A percentile compares a stretch with the other conserved stretches of the same genome.
These are phyloP conservation scores for Decorospora gaudefroyi DNA, from an alignment of 2,329 filamentous ascomycete genomes.

Conservation along the genomic window DNA sequence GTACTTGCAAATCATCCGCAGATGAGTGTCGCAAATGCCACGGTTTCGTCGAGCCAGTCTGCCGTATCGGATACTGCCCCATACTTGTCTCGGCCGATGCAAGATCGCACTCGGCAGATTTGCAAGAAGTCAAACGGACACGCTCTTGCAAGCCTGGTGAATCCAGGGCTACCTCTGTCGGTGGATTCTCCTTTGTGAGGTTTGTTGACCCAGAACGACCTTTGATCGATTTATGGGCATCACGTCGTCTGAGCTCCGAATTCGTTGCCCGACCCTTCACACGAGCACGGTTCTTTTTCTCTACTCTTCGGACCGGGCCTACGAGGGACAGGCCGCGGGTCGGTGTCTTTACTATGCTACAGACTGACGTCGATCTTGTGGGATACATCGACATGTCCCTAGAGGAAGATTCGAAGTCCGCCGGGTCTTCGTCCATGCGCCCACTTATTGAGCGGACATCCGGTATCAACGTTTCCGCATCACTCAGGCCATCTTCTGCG, in stretches of 20 bases:
- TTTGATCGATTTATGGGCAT: slow-evolving; percentile 35
- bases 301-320: slow-evolving; percentile 31
- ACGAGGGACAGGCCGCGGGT: slow-evolving; percentile 38
- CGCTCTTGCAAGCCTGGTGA: slow-evolving; percentile 3
- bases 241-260: slow-evolving; percentile 28
- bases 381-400: slow-evolving; percentile 13
- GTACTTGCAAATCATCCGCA: slow-evolving; percentile 12
- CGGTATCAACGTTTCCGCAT: slow-evolving; percentile 36
- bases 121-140: neutral
- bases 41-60: neutral
- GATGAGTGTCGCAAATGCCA: slow-evolving; percentile 14
- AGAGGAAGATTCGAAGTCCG: slow-evolving; percentile 24
- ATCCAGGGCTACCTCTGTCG: neutral
- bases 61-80: slow-evolving; percentile 16
- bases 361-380: slow-evolving; percentile 24
- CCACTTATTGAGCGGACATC: slow-evolving; percentile 25
- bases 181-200: neutral
- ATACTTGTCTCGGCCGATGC: slow-evolving; percentile 7
- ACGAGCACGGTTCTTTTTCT: slow-evolving; percentile 21
- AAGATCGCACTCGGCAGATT: slow-evolving; percentile 1
- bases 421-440: slow-evolving; percentile 25
- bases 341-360: slow-evolving; percentile 38
- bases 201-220: slow-evolving; percentile 13
- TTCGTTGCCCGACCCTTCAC: slow-evolving; percentile 12
- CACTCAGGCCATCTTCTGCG: slow-evolving; percentile 34